These are phyloP conservation scores for Trichosporon inkin DNA, from an alignment of 1,284 basidiomycete species.

Conservation along the genomic window DNA sequence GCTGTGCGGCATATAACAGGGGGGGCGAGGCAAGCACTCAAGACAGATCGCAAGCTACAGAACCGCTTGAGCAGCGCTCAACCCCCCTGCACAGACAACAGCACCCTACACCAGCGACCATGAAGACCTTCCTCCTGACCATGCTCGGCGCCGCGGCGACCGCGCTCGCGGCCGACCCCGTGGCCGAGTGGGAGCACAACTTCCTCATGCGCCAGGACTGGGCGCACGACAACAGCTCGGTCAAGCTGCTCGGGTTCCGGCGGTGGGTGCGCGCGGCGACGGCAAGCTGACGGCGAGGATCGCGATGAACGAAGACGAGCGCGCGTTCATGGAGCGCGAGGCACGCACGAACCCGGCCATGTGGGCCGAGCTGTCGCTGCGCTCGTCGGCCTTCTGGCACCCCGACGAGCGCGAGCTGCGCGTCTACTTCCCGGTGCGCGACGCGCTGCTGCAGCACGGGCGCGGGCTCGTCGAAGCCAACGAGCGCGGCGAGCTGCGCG, in stretches of 20 bases:
- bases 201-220: constrained; percentile 1
- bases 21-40: no score
- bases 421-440: constrained; percentile 10
- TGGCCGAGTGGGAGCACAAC: background rate
- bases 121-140: no score
- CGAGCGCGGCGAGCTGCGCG: constrained; percentile 6
- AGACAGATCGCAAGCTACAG: no score
- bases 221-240: background rate
- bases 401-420: background rate
- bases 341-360: background rate
- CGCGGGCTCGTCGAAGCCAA: constrained; percentile 8
- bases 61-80: no score
- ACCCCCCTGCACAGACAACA: no score
- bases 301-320: background rate
- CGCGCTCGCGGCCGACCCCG: background rate
- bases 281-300: background rate
- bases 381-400: background rate
- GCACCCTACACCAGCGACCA: no score
- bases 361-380: background rate
- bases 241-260: constrained; percentile 5
- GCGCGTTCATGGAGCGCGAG: background rate
- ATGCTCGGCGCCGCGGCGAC: no score
- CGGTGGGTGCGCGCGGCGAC: no score
- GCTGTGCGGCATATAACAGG: no score
- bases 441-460: constrained; percentile 2